Evolutionary conservation across 805 yeast genomes (phyloP).

Genomic region (Teunomyces pallodes): DNA sequence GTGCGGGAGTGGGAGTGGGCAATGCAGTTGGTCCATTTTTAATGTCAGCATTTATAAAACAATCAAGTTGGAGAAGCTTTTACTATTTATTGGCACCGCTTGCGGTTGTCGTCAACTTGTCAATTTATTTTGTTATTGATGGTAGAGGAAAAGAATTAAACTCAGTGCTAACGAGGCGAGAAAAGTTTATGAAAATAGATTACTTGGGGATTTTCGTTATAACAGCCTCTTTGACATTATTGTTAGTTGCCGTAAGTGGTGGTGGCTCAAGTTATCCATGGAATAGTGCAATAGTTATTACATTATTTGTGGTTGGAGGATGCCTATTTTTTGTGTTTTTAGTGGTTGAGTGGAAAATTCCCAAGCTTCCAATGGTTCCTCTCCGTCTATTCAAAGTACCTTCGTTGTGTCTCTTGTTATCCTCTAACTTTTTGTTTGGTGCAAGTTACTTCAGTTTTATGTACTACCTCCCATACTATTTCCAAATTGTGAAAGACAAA

Average conservation of each 20-base stretch:
- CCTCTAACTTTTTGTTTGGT: conserved; percentile 46
- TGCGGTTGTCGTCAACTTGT: conserved; percentile 27
- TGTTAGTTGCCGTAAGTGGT: conserved; percentile 56
- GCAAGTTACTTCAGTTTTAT: conserved; percentile 45
- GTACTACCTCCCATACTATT: conserved; percentile 50
- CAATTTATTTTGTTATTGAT: conserved; percentile 37
- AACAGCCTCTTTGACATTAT: conserved; percentile 46
- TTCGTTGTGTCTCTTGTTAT: conserved; percentile 30
- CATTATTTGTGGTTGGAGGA: conserved; percentile 36
- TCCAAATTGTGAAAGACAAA: conserved; percentile 43
- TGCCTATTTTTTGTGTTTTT: conserved; percentile 41
- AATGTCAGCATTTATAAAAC: conserved; percentile 48
- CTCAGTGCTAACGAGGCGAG: conserved; percentile 25
- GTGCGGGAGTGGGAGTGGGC: conserved; percentile 50
- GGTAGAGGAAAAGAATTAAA: conserved; percentile 26
- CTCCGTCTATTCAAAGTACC: conserved; percentile 38
- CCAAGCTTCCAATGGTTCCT: conserved; percentile 56
- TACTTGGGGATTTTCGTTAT: conserved; percentile 50
- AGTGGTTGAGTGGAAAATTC: conserved; percentile 47
- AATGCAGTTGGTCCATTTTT: conserved; percentile 56
- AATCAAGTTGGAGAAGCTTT: conserved; percentile 52
- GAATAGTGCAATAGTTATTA: conserved; percentile 42
- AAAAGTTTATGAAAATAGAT: conserved; percentile 48
- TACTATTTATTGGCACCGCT: conserved; percentile 49
- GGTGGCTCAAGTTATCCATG: conserved; percentile 62